Evolutionary conservation across 495 filamentous ascomycete species (phyloP).

Genomic region (Penicillium antarcticum): DNA sequence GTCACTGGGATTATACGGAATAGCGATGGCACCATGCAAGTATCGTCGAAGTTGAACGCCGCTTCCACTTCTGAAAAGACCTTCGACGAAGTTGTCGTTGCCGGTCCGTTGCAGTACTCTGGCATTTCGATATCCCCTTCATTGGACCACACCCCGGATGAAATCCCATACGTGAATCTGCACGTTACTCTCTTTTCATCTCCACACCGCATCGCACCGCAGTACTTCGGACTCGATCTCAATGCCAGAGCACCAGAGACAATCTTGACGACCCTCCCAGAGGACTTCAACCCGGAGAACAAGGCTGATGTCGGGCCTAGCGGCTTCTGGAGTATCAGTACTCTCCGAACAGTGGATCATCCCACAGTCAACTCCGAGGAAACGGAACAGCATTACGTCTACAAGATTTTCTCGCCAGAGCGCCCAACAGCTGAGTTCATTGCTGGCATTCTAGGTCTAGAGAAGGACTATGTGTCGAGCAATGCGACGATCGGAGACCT

Average conservation of each 20-base stretch:
- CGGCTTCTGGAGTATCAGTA: constrained; percentile 86
- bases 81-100: constrained; percentile 81
- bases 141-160: constrained; percentile 56
- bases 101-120: constrained; percentile 72
- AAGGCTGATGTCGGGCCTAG: constrained; percentile 61
- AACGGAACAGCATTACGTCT: constrained; percentile 65
- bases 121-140: constrained; percentile 55
- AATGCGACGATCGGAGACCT: constrained; percentile 35
- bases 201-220: constrained; percentile 61
- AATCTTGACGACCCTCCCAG: constrained; percentile 80
- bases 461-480: constrained; percentile 12
- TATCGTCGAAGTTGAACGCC: constrained; percentile 42
- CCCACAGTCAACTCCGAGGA: constrained; percentile 41
- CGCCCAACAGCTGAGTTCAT: constrained; percentile 63
- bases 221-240: constrained; percentile 60
- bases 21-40: constrained; percentile 43
- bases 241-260: constrained; percentile 57
- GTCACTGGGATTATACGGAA: constrained; percentile 58
- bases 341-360: constrained; percentile 61
- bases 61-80: constrained; percentile 26
- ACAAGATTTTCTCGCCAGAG: constrained; percentile 91
- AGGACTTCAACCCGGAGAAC: constrained; percentile 45
- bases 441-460: constrained; percentile 37
- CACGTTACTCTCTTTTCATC: constrained; percentile 90
- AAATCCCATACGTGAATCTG: constrained; percentile 76